Percentiles rank a stretch among this genome's conserved stretches.
These are phyloP conservation scores for Epichloe uncinata DNA, from an alignment of 2,329 filamentous ascomycete genomes.

Conservation along the genomic window DNA sequence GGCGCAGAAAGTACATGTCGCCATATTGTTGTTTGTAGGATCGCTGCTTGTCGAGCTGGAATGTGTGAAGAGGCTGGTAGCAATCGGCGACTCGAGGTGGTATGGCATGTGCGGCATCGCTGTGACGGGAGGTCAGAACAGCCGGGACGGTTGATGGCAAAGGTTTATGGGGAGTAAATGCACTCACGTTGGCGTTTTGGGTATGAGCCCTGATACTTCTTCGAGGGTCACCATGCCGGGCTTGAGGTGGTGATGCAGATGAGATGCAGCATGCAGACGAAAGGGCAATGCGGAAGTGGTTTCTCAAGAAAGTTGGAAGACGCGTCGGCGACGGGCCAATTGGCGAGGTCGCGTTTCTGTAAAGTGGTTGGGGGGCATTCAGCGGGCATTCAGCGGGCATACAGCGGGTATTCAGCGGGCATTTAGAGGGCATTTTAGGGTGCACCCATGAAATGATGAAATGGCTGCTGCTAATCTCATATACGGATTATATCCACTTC, in stretches of 20 bases:
- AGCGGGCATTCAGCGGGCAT: no score
- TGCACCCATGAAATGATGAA: no score
- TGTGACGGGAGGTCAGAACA: slow-evolving; percentile 5
- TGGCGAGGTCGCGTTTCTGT: background rate
- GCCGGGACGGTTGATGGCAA: background rate
- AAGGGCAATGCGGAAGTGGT: background rate
- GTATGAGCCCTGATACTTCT: slow-evolving; percentile 19
- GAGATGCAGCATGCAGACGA: background rate
- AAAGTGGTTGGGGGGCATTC: slow-evolving; percentile 1
- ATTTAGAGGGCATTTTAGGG: no score
- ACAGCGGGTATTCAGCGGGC: no score
- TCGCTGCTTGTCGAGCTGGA: slow-evolving; percentile 53
- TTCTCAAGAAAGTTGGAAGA: background rate
- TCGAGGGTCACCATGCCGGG: slow-evolving; percentile 22
- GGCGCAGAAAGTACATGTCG: slow-evolving; percentile 91
- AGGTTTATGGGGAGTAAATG: background rate
- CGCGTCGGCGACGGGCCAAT: background rate
- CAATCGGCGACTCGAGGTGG: slow-evolving; percentile 39
- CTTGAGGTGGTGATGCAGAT: background rate
- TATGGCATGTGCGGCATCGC: slow-evolving; percentile 22
- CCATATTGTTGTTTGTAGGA: slow-evolving; percentile 93
- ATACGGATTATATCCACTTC: background rate
- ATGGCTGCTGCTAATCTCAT: no score
- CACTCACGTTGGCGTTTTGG: slow-evolving; percentile 21
- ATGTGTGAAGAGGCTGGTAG: slow-evolving; percentile 68